Conservation (phyloP, 208 protist species). For the Wallacemonas sp. region DNA sequence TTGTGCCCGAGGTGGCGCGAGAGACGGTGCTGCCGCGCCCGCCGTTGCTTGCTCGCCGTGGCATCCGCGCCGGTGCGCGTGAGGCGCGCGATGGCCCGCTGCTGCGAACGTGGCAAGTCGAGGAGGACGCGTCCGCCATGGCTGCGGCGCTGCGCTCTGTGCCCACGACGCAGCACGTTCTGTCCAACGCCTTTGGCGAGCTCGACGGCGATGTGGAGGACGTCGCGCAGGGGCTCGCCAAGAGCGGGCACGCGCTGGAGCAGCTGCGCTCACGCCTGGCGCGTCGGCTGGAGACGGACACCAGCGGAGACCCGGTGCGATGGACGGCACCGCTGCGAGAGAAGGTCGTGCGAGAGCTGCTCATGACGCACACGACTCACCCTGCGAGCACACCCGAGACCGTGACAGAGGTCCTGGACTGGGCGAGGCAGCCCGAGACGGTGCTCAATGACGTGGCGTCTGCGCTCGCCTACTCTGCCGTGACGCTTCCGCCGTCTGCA, state of each 20-base stretch:
- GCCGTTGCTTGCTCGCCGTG: constrained; percentile 32
- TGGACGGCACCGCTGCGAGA: constrained; percentile 51
- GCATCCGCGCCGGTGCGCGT: constrained; percentile 12
- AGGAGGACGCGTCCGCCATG: constrained; percentile 31
- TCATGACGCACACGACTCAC: constrained; percentile 30
- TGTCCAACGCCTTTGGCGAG: constrained; percentile 59
- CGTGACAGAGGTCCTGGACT: constrained; percentile 27
- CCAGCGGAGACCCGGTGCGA: constrained; percentile 40
- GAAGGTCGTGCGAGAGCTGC: constrained; percentile 46
- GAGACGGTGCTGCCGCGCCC: constrained; percentile 41
- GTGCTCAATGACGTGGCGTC: constrained; percentile 27
- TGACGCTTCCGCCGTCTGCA: constrained; percentile 47
- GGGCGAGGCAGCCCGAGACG: constrained; percentile 20
- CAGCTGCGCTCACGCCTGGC: constrained; percentile 69
- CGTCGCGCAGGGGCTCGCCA: constrained; percentile 36
- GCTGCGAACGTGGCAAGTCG: constrained; percentile 52
- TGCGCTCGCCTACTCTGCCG: constrained; percentile 42
- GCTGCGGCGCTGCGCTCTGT: constrained; percentile 35
- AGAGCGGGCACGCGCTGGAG: constrained; percentile 43
- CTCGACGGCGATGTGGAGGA: constrained; percentile 54
- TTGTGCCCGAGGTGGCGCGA: constrained; percentile 40
- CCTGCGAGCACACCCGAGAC: constrained; percentile 24
- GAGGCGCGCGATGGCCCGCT: constrained; percentile 24
- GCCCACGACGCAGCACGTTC: constrained; percentile 55
- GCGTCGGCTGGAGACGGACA: constrained; percentile 58